Base-by-base conservation (phyloP, 2,329 filamentous ascomycete species). In the Proliferodiscus dingleyae region DNA sequence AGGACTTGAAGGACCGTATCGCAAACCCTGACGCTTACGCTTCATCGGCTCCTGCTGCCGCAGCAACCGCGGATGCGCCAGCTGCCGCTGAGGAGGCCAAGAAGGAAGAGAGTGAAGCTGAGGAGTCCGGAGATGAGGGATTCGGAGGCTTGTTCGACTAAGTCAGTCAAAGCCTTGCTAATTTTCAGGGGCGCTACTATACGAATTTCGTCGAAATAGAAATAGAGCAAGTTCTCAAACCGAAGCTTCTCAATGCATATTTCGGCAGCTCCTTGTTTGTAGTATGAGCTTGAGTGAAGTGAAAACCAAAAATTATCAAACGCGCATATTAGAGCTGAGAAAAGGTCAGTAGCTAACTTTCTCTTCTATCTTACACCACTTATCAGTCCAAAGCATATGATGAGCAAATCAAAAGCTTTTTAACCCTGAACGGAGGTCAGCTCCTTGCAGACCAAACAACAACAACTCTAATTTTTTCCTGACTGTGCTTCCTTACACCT, bases 1-100 rank as follows among this genome's bases (percentile, higher is more conserved):
- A 94, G 66, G 80, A 95, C 75, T 86, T 98, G 77, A 98, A 98
- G 87, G 93, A 98, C 77, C 89, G 93, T 71, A 96, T 98, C 66
- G 89, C 89, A 75, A 97, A 98, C 83, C 94, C 94, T 61, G 93
- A 98, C 45, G 89, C 89, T 45, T 98, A 97, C 71, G 93, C 91
- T 57, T 70, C 88, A 39, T 77, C 90, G 58, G 89, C 85, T 58
- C 89, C 91, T 48, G 80, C 68, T 56, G 85, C 83, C 46, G 75
- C 74, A 49, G 74, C 80, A 46, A 71, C 72, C 43, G 67, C 71
- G 50, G 72, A 71, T 53, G 70, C 68, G 45, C 75, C 72, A 53
- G 74, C 69, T 44, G 72, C 71, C 43, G 69, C 71, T 43, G 73
- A 75, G 53, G 74, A 77, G 61, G 75, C 80, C 64, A 74, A 81